These are phyloP conservation scores for Alternaria angustiovoidea DNA, from an alignment of 2,329 filamentous ascomycete genomes.

Conservation along the genomic window DNA sequence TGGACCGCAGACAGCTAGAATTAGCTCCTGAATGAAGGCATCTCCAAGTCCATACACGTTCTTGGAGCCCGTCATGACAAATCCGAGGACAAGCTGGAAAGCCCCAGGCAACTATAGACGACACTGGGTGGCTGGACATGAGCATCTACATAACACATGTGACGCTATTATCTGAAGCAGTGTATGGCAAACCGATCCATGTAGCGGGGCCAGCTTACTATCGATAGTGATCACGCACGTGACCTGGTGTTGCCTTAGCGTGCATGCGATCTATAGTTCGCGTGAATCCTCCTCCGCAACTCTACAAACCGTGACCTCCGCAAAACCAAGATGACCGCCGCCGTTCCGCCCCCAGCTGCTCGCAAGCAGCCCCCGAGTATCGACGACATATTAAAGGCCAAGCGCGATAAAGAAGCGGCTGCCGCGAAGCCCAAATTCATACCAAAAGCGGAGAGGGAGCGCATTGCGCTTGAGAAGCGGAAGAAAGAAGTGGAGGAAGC, in stretches of 20 bases:
- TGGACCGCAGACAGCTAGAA: neutral
- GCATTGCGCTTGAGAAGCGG: conserved; percentile 78
- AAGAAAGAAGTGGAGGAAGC: conserved; percentile 72
- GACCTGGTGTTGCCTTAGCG: conserved; percentile 28
- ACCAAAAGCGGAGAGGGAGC: conserved; percentile 82
- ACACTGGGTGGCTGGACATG: neutral
- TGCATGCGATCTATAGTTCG: conserved; percentile 12
- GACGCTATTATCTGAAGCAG: neutral
- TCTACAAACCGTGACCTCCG: neutral
- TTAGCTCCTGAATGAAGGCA: conserved; percentile 17
- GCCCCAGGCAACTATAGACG: neutral
- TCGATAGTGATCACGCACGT: conserved; percentile 18
- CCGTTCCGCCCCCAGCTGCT: conserved; percentile 41
- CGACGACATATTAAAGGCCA: conserved; percentile 84
- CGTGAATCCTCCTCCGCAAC: neutral
- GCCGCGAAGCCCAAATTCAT: conserved; percentile 89
- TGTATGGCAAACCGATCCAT: neutral
- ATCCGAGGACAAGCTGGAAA: neutral
- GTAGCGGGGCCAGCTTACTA: conserved; percentile 4
- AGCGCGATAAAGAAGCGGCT: conserved; percentile 84
- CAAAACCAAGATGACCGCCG: conserved; percentile 5
- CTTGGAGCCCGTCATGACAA: neutral
- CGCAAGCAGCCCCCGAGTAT: conserved; percentile 72
- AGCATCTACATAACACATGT: neutral
- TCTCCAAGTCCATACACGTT: conserved; percentile 23